Evolutionary conservation across 108 stramenopile genomes (phyloP).

Genomic region (Parmales sp.): DNA sequence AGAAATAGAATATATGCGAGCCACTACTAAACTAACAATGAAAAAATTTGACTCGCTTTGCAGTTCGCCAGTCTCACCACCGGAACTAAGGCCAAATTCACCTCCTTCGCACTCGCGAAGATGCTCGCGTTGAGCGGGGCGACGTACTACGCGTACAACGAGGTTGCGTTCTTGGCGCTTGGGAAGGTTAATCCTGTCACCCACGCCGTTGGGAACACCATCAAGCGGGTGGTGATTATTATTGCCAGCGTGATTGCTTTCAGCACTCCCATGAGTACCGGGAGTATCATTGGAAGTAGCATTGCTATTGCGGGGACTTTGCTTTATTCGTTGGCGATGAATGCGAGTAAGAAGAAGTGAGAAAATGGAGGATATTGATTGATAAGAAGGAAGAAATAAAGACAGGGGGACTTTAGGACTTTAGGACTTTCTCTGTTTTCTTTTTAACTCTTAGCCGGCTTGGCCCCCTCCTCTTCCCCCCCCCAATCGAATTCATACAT

Average conservation of each 20-base stretch:
- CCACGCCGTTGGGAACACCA: constrained; percentile 97
- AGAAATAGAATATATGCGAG: neutral
- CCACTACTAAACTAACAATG: too few species aligned
- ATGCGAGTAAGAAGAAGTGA: constrained; percentile 58
- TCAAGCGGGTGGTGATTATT: constrained; percentile 98
- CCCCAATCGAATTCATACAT: too few species aligned
- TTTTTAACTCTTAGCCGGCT: too few species aligned
- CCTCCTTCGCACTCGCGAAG: constrained; percentile 22
- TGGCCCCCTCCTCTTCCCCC: too few species aligned
- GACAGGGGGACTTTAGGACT: too few species aligned
- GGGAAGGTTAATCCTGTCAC: constrained; percentile 90
- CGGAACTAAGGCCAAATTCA: neutral
- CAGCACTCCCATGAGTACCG: constrained; percentile 91
- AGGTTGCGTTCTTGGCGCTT: constrained; percentile 93
- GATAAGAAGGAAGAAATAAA: neutral
- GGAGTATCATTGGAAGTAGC: constrained; percentile 78
- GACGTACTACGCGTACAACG: constrained; percentile 97
- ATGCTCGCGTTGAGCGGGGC: constrained; percentile 50
- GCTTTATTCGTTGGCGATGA: constrained; percentile 89
- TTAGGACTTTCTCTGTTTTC: too few species aligned
- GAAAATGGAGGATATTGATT: neutral
- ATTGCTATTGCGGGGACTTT: constrained; percentile 87
- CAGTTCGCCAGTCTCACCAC: neutral
- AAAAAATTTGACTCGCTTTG: too few species aligned
- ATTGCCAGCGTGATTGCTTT: constrained; percentile 89